phyloP scores from a whole-genome alignment of 345 rosid species.

The Euphorbia lathyris region DNA sequence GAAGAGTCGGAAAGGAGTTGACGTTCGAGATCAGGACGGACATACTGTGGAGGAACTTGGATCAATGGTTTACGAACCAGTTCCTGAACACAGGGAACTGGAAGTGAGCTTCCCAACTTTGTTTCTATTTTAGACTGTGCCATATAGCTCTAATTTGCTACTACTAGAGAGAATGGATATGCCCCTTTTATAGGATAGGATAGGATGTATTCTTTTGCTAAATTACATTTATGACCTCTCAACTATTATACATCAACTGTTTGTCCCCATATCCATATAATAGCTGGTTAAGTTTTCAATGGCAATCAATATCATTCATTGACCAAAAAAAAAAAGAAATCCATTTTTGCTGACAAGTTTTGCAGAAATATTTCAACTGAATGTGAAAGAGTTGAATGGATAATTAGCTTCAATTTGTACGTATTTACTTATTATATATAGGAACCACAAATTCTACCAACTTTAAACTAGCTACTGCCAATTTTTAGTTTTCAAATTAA shows the following conservation, averaged over 20 bases:
- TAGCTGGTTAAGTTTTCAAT: neutral
- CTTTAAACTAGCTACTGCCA: too few relatives aligned
- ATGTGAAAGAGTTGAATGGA: too few relatives aligned
- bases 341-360: neutral
- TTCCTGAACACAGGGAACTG: conserved; percentile 13
- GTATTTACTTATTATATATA: too few relatives aligned
- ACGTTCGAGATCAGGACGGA: neutral
- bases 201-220: neutral
- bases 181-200: conserved; percentile 6
- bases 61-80: neutral
- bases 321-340: neutral
- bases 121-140: neutral
- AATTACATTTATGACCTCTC: too few relatives aligned
- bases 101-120: conserved; percentile 13
- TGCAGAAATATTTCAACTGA: too few relatives aligned
- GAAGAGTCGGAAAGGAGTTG: neutral
- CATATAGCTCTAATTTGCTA: neutral
- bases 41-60: neutral
- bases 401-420: too few relatives aligned
- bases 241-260: too few relatives aligned
- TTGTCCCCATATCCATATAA: neutral
- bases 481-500: too few relatives aligned
- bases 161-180: neutral
- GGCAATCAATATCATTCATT: neutral
- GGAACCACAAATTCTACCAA: too few relatives aligned